A percentile compares a stretch with the other conserved stretches of the same genome.
phyloP scores from a whole-genome alignment of 345 rosid species.

The Pelargonium nanum region DNA sequence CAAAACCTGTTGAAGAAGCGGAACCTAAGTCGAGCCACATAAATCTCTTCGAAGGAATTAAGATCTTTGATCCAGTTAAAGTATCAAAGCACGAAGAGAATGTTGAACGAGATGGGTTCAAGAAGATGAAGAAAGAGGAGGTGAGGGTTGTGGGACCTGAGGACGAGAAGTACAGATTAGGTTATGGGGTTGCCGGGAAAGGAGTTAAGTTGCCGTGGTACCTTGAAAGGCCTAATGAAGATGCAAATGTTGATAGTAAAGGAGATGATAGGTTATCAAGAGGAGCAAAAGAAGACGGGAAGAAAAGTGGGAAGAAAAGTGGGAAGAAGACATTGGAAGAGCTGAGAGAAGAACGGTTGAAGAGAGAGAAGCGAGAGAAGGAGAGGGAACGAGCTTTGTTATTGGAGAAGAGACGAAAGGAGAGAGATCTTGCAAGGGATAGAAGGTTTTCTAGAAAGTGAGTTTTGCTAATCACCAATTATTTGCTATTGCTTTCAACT shows the following conservation, averaged over 20 bases:
- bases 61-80: slow-evolving; percentile 65
- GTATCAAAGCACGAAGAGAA: slow-evolving; percentile 19
- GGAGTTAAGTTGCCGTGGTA: slow-evolving; percentile 94
- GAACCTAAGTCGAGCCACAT: slow-evolving; percentile 65
- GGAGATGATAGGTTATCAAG: slow-evolving; percentile 18
- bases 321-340: slow-evolving; percentile 67
- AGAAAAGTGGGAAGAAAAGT: slow-evolving; percentile 29
- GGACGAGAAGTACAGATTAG: slow-evolving; percentile 80
- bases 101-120: slow-evolving; percentile 39
- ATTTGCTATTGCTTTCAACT: not conserved
- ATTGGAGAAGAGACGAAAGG: slow-evolving; percentile 36
- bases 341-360: slow-evolving; percentile 64
- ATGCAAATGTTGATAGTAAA: slow-evolving; percentile 17
- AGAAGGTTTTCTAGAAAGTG: slow-evolving; percentile 8
- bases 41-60: slow-evolving; percentile 85
- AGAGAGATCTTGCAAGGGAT: slow-evolving; percentile 12
- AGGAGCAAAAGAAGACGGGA: slow-evolving; percentile 21
- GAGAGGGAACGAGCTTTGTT: slow-evolving; percentile 53
- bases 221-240: slow-evolving; percentile 43
- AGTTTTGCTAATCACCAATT: not conserved
- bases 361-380: slow-evolving; percentile 70
- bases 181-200: slow-evolving; percentile 86
- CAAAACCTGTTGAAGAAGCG: no score
- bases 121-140: slow-evolving; percentile 70
- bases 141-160: slow-evolving; percentile 45